Conservation (phyloP, 2,329 filamentous ascomycete species). For the Tympanopsis confertula region DNA sequence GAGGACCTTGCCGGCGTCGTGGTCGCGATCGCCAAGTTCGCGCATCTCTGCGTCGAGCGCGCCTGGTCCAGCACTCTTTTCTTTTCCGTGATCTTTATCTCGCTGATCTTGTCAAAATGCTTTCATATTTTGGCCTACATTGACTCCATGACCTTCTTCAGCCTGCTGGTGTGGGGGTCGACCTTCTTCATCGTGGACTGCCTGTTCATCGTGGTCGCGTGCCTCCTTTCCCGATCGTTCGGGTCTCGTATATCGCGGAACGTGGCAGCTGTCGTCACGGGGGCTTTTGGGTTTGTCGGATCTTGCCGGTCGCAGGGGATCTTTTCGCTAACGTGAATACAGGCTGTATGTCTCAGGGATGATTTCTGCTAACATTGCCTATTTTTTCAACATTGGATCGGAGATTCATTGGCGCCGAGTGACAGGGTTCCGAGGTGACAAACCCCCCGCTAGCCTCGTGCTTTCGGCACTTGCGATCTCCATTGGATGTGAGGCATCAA, state of each 20-base stretch:
- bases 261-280: background rate
- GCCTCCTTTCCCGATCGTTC: background rate
- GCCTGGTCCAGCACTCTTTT: too few relatives aligned
- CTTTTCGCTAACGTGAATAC: background rate
- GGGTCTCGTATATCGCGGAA: background rate
- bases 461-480: background rate
- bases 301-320: too few relatives aligned
- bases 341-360: background rate
- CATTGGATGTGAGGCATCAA: background rate
- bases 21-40: too few relatives aligned
- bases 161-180: background rate
- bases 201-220: background rate
- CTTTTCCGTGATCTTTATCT: background rate
- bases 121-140: background rate
- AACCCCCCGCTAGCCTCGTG: background rate
- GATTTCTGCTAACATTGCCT: background rate
- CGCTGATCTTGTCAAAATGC: background rate
- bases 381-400: background rate
- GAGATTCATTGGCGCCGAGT: background rate
- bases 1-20: too few relatives aligned
- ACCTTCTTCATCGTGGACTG: background rate
- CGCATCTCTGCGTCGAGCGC: too few relatives aligned
- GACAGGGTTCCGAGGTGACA: background rate
- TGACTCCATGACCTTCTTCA: background rate
- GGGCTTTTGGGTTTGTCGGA: too few relatives aligned